Percentiles rank a stretch among this genome's conserved stretches.
Conservation (phyloP, 352 stramenopile genomes). For the Phytophthora sp. region DNA sequence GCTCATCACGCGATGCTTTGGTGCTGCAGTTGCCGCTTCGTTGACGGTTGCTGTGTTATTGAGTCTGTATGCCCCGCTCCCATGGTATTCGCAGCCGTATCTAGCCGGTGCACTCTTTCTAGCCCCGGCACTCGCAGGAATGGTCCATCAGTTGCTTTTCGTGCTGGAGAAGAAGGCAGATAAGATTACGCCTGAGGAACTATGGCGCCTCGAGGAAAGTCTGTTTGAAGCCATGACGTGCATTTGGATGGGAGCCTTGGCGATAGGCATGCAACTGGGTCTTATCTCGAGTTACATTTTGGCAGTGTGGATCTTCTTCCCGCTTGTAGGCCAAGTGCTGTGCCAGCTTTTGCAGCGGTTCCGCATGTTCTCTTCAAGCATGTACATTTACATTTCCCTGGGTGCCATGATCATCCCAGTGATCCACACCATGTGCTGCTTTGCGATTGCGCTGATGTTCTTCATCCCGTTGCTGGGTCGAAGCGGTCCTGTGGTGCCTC, state of each 20-base stretch:
- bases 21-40: constrained; percentile 36
- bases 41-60: constrained; percentile 56
- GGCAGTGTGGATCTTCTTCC: constrained; percentile 72
- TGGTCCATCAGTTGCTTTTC: constrained; percentile 53
- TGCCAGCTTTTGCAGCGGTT: constrained; percentile 48
- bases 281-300: constrained; percentile 68
- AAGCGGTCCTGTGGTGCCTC: constrained; percentile 56
- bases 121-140: constrained; percentile 52
- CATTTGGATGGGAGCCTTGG: constrained; percentile 49
- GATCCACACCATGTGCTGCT: constrained; percentile 62
- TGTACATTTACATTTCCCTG: constrained; percentile 63
- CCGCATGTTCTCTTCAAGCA: constrained; percentile 41
- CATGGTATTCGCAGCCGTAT: constrained; percentile 72
- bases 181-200: constrained; percentile 24
- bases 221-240: constrained; percentile 68
- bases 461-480: constrained; percentile 79
- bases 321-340: constrained; percentile 53
- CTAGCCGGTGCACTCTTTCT: constrained; percentile 55
- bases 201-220: constrained; percentile 66
- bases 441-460: constrained; percentile 70
- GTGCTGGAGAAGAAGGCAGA: constrained; percentile 41
- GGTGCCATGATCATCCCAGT: constrained; percentile 58
- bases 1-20: constrained; percentile 47
- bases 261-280: constrained; percentile 42
- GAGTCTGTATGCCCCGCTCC: constrained; percentile 67